phyloP scores from a whole-genome alignment of 495 filamentous ascomycete species.

The Penicillium herquei region DNA sequence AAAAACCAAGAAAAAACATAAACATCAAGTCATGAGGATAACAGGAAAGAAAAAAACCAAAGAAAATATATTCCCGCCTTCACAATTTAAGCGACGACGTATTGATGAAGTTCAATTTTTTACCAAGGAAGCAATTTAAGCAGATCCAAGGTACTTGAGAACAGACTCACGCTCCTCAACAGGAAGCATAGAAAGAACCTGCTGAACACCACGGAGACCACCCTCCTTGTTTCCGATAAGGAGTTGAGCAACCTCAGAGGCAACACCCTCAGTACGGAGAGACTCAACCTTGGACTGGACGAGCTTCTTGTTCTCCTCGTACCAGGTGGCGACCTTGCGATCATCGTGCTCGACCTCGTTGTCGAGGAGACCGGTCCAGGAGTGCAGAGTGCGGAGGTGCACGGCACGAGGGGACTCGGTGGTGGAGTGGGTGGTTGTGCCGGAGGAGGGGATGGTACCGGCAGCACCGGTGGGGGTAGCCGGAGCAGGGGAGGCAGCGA shows the following conservation, averaged over 20 bases:
- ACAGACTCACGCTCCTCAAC: constrained; percentile 84
- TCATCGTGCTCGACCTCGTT: constrained; percentile 70
- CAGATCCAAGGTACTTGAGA: constrained; percentile 63
- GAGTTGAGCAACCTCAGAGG: constrained; percentile 73
- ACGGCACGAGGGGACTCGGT: constrained; percentile 52
- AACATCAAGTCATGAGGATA: neutral
- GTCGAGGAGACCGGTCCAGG: constrained; percentile 72
- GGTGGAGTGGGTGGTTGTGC: constrained; percentile 18
- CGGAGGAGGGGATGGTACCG: constrained; percentile 35
- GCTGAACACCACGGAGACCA: constrained; percentile 83
- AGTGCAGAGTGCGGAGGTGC: constrained; percentile 67
- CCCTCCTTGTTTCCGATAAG: constrained; percentile 72
- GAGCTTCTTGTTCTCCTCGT: constrained; percentile 88
- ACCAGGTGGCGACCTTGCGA: constrained; percentile 86
- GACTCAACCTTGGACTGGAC: constrained; percentile 76
- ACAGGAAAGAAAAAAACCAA: neutral
- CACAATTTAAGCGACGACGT: neutral
- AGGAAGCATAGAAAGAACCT: constrained; percentile 80
- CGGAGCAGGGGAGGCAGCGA: constrained; percentile 46
- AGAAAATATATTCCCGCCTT: neutral
- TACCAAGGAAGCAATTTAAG: constrained; percentile 21
- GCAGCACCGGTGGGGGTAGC: constrained; percentile 24
- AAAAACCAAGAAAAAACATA: neutral
- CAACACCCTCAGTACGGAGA: constrained; percentile 73
- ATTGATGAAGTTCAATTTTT: neutral